These are phyloP conservation scores for Boechera divaricarpa DNA, from an alignment of 345 rosid species.

Conservation along the genomic window DNA sequence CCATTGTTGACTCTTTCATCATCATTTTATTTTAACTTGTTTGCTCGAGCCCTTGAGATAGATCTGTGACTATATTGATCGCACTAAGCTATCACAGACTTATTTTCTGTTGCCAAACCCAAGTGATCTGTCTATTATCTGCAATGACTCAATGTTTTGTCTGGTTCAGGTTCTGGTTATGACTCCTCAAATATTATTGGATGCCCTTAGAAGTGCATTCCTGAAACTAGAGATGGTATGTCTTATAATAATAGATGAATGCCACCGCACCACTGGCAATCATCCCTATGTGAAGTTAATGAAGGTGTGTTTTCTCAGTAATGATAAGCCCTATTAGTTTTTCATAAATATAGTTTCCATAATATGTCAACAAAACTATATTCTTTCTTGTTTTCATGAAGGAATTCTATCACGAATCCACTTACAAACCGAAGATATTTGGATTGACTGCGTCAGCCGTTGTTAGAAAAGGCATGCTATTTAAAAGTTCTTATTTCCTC, in stretches of 20 bases:
- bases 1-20: constrained; percentile 3
- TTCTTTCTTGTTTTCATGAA: constrained; percentile 42
- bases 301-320: constrained; percentile 60
- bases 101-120: constrained; percentile 13
- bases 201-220: constrained; percentile 73
- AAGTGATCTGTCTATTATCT: constrained; percentile 9
- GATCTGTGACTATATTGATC: constrained; percentile 8
- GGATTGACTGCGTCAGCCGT: constrained; percentile 81
- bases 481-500: neutral
- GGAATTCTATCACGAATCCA: constrained; percentile 77
- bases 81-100: constrained; percentile 3
- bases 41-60: neutral
- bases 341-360: neutral
- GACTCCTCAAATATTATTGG: constrained; percentile 89
- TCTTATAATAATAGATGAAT: constrained; percentile 82
- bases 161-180: constrained; percentile 76
- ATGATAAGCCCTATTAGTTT: constrained; percentile 1
- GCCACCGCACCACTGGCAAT: constrained; percentile 78
- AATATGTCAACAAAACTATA: neutral
- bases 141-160: constrained; percentile 17
- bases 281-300: constrained; percentile 83
- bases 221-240: constrained; percentile 63
- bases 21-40: constrained; percentile 2
- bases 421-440: constrained; percentile 76
- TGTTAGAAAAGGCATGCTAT: constrained; percentile 65